Evolutionary conservation across 2,329 filamentous ascomycete species (phyloP), one percentile per base, ranked within the genome.

Genomic region (Trichoderma koningii): DNA sequence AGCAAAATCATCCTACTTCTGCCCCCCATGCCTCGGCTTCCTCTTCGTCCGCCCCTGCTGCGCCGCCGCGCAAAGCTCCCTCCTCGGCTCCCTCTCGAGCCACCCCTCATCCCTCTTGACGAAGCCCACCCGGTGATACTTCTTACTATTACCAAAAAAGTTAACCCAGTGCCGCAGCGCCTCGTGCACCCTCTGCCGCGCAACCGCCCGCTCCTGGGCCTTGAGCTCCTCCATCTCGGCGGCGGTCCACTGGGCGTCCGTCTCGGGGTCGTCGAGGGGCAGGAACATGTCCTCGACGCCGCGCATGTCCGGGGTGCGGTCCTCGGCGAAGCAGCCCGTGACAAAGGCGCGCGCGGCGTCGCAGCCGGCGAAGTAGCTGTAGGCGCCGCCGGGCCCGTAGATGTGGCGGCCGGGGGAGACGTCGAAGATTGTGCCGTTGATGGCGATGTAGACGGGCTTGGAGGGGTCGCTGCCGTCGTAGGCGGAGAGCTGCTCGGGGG

Each of bases 271-370:
- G 74, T 89, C 86, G 41, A 86, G 71, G 1, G 87, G 87, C 9
- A 94, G 75, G 78, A 87, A 98, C 85, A 96, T 95, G 68, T 88
- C 85, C 79, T 98, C 95, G 5, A 92, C 89, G 52, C 95, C 95
- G 67, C 91, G 86, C 75, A 97, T 80, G 79, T 99, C 95, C 3
- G 90, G 84, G 2, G 89, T 95, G 38, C 88, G 82, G 81, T 99
- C 95, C 68, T 92, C 89, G 45, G 86, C 81, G 79, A 99, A 99
- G 77, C 95, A 99, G 19, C 92, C 92, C 2, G 95, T 98, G 10
- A 99, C 88, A 77, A 93, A 99, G 21, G 89, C 92, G 55, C 95
- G 89, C 15, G 90, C 87, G 41, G 94, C 93, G 77, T 99, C 95
- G 68, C 84, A 84, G 67, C 94, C 95, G 0, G 93, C 87, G 76